These are phyloP conservation scores for Globomyces pollinis-pini DNA, from an alignment of 192 early-diverging fungal genomes.

Conservation along the genomic window DNA sequence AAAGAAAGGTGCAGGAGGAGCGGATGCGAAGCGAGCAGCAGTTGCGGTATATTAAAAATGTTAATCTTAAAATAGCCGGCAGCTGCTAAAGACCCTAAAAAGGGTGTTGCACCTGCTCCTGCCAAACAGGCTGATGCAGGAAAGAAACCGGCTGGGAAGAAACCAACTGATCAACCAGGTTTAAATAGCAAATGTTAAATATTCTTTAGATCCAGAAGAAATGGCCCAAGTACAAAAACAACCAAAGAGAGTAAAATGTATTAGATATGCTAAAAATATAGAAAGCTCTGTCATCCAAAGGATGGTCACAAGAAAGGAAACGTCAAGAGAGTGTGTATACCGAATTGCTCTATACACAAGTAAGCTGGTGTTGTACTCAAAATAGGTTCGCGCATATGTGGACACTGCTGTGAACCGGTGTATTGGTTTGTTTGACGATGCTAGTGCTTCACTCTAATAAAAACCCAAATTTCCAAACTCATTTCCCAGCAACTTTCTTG, in stretches of 20 bases:
- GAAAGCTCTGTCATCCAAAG: conserved; percentile 7
- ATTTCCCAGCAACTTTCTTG: too few relatives aligned
- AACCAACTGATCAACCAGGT: neutral
- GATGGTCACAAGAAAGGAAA: conserved; percentile 1
- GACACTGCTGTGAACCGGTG: too few relatives aligned
- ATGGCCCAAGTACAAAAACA: neutral
- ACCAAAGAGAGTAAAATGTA: neutral
- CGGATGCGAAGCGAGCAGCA: neutral
- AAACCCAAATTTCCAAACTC: too few relatives aligned
- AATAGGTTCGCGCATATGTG: too few relatives aligned
- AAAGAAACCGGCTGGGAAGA: conserved; percentile 6
- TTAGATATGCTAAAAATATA: neutral
- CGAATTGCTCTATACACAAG: neutral
- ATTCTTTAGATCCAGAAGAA: neutral
- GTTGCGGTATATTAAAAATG: neutral
- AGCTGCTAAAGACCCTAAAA: conserved; percentile 1
- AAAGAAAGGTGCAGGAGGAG: neutral
- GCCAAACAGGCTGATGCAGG: neutral
- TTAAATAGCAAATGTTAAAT: neutral
- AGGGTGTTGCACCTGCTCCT: conserved; percentile 1
- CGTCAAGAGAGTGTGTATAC: neutral
- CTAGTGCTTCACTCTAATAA: too few relatives aligned
- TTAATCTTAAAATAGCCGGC: neutral
- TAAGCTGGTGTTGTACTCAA: too few relatives aligned
- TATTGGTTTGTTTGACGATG: too few relatives aligned